These are phyloP conservation scores for Canavalia ensiformis DNA, from an alignment of 306 rosid genomes.

Conservation along the genomic window DNA sequence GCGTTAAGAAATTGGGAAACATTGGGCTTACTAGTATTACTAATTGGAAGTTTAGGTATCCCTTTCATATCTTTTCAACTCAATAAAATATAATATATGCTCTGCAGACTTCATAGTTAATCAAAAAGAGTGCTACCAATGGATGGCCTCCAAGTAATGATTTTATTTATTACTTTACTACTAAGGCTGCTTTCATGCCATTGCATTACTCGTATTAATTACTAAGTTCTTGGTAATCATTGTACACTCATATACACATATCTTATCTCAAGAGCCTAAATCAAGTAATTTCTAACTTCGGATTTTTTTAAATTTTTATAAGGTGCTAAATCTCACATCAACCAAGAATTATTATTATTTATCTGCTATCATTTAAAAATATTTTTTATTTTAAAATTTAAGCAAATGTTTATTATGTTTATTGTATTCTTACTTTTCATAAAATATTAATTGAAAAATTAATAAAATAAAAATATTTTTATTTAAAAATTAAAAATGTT, in stretches of 20 bases:
- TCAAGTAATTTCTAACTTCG: background rate
- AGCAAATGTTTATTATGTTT: too few species aligned
- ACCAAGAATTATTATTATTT: background rate
- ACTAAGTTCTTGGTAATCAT: background rate
- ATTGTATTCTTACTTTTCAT: too few species aligned
- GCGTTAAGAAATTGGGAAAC: background rate
- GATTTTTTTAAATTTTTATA: background rate
- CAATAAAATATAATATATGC: background rate
- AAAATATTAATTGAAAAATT: too few species aligned
- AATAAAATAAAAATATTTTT: too few species aligned
- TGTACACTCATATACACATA: too few species aligned
- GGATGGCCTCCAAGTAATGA: background rate
- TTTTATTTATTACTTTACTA: background rate
- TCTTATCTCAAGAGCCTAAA: too few species aligned
- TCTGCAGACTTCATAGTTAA: background rate
- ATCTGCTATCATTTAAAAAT: too few species aligned
- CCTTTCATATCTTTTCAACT: conserved; percentile 14
- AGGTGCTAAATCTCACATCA: background rate
- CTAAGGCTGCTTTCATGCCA: conserved; percentile 5
- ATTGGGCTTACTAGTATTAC: background rate
- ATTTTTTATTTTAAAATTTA: background rate
- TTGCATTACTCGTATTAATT: background rate
- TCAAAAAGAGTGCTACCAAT: background rate
- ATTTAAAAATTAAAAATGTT: too few species aligned
- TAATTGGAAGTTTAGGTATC: conserved; percentile 15